Evolutionary conservation across 306 rosid species (phyloP).

Genomic region (Boehmeria nivea): DNA sequence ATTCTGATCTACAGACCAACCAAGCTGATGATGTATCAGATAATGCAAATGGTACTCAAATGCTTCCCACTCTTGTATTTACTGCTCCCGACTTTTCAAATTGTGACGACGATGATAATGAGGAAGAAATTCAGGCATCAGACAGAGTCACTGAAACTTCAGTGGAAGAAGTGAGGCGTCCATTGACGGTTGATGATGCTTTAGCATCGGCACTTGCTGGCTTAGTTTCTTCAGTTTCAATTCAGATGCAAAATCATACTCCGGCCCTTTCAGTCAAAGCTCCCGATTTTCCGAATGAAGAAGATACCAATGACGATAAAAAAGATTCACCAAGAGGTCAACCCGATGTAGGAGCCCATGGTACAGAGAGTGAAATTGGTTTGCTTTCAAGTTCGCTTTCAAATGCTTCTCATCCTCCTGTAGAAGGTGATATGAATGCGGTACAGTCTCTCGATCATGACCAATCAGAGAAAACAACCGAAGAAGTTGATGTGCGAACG

Average conservation of each 20-base stretch:
- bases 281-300: constrained; percentile 56
- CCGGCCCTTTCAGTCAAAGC: constrained; percentile 38
- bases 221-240: constrained; percentile 45
- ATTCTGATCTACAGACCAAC: constrained; percentile 25
- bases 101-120: constrained; percentile 35
- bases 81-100: constrained; percentile 79
- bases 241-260: constrained; percentile 31
- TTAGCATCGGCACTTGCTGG: constrained; percentile 78
- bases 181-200: constrained; percentile 63
- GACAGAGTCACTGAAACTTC: constrained; percentile 24
- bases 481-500: constrained; percentile 23
- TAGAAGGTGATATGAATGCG: background rate
- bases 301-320: constrained; percentile 26
- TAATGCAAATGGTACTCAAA: constrained; percentile 33
- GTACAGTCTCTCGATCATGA: constrained; percentile 19
- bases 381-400: no score
- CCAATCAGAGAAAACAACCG: constrained; percentile 22
- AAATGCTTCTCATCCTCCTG: no score
- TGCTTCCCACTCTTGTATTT: constrained; percentile 63
- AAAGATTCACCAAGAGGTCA: constrained; percentile 19
- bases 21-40: constrained; percentile 26
- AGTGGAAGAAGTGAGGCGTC: constrained; percentile 27
- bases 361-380: constrained; percentile 17
- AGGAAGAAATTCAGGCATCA: constrained; percentile 30
- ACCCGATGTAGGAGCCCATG: constrained; percentile 20